These are phyloP conservation scores for Arthrobotrys iridis DNA, from an alignment of 2,329 filamentous ascomycete genomes.

Conservation along the genomic window DNA sequence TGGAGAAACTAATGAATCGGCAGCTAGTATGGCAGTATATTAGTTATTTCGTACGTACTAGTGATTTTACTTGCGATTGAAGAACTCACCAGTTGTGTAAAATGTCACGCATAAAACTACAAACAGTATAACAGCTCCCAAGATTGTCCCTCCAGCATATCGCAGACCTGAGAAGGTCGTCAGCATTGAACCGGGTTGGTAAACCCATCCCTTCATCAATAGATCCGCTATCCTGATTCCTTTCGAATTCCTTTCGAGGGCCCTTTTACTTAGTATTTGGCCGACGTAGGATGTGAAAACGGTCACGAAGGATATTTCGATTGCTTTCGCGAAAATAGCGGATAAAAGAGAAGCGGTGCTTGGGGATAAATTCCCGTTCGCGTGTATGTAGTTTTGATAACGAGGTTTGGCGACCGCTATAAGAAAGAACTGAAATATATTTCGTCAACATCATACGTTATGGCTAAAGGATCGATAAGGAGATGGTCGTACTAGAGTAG, in stretches of 20 bases:
- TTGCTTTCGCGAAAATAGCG: slow-evolving; percentile 77
- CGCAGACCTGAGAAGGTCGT: slow-evolving; percentile 27
- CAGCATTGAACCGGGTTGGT: slow-evolving; percentile 59
- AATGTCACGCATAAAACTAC: slow-evolving; percentile 48
- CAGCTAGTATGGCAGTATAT: slow-evolving; percentile 70
- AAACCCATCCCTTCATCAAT: slow-evolving; percentile 79
- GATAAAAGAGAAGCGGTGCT: slow-evolving; percentile 72
- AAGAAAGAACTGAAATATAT: slow-evolving; percentile 29
- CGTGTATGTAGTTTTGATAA: slow-evolving; percentile 42
- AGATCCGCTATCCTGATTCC: slow-evolving; percentile 80
- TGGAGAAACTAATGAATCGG: slow-evolving; percentile 78
- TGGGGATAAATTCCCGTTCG: slow-evolving; percentile 35
- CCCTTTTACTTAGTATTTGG: slow-evolving; percentile 76
- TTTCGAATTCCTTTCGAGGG: slow-evolving; percentile 69
- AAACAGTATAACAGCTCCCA: slow-evolving; percentile 36
- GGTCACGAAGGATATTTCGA: slow-evolving; percentile 80
- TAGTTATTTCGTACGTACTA: background rate
- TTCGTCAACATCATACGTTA: background rate
- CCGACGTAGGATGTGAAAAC: slow-evolving; percentile 79
- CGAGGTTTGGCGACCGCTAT: slow-evolving; percentile 40
- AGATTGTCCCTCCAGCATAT: slow-evolving; percentile 34
- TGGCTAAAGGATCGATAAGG: background rate
- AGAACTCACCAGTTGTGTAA: slow-evolving; percentile 40
- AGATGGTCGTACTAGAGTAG: slow-evolving; percentile 16
- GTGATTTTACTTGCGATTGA: background rate